phyloP scores from a whole-genome alignment of 305 asterid genomes.

The Fraxinus ornus region DNA sequence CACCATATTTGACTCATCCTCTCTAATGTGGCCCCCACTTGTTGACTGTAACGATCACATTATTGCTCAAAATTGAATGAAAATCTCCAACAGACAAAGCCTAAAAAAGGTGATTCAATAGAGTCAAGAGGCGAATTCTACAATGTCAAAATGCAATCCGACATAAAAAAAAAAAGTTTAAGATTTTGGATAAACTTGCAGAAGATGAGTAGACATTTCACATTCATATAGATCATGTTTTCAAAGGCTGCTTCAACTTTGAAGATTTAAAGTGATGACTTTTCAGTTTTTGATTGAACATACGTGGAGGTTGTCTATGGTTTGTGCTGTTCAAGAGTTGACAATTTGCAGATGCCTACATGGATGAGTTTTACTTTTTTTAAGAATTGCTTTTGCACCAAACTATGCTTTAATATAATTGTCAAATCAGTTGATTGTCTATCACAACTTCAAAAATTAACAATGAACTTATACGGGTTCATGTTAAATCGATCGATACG shows the following conservation, averaged over 20 bases:
- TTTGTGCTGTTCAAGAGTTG: slow-evolving; percentile 1
- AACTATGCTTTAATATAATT: background rate
- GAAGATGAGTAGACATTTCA: background rate
- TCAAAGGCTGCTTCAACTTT: background rate
- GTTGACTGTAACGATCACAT: too few species aligned
- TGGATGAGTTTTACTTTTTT: background rate
- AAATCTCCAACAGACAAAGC: too few species aligned
- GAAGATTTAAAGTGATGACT: background rate
- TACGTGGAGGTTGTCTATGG: background rate
- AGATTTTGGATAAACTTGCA: background rate
- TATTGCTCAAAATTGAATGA: too few species aligned
- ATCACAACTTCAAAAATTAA: background rate
- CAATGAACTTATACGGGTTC: background rate
- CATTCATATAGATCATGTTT: background rate
- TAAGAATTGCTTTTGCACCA: background rate
- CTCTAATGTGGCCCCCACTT: too few species aligned
- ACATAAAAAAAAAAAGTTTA: background rate
- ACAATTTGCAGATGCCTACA: background rate
- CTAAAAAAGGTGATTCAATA: background rate
- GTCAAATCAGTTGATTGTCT: background rate
- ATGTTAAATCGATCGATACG: background rate
- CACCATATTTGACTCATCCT: too few species aligned
- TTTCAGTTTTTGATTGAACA: background rate
- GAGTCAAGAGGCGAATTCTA: background rate
- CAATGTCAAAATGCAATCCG: background rate